A percentile compares a stretch with the other conserved stretches of the same genome.
Evolutionary conservation across 495 filamentous ascomycete genomes (phyloP).

Genomic region (Penicillium cinerascens): DNA sequence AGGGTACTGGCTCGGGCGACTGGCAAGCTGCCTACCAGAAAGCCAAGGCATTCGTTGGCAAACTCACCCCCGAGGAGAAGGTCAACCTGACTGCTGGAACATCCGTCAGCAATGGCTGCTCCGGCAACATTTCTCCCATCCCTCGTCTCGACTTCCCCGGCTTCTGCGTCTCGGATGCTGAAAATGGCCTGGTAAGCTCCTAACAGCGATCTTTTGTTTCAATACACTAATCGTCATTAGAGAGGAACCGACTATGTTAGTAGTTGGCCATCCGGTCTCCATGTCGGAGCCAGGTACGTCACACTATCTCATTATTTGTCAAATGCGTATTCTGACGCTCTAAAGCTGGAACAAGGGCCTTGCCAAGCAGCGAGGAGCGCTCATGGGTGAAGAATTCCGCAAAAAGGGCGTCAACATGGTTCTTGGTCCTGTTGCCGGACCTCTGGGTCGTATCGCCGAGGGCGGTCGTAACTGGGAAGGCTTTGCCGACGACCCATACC

Average conservation of each 20-base stretch:
- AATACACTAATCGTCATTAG: not conserved
- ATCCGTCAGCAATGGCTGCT: constrained; percentile 34
- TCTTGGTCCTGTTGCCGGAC: constrained; percentile 65
- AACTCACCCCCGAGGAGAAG: not conserved
- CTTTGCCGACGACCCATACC: constrained; percentile 68
- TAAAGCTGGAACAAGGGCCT: constrained; percentile 54
- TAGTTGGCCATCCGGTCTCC: constrained; percentile 50
- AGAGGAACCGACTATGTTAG: constrained; percentile 57
- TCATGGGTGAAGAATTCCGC: constrained; percentile 58
- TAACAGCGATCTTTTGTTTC: not conserved
- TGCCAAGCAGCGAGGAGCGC: constrained; percentile 41
- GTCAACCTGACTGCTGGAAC: not conserved
- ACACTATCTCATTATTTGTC: not conserved
- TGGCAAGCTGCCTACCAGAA: not conserved
- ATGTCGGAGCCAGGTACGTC: constrained; percentile 44
- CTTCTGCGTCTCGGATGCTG: constrained; percentile 58
- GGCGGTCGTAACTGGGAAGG: constrained; percentile 83
- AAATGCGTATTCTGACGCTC: constrained; percentile 28
- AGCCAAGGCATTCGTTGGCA: not conserved
- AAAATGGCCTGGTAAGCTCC: constrained; percentile 44
- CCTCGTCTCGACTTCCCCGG: constrained; percentile 53
- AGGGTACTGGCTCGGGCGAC: not conserved
- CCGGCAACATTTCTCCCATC: constrained; percentile 47
- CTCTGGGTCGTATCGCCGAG: constrained; percentile 48
- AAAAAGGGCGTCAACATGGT: constrained; percentile 52